Evolutionary conservation across 768 basidiomycete species (phyloP), one percentile per base, ranked within the genome.

Genomic region (Pleurotus sapidus): DNA sequence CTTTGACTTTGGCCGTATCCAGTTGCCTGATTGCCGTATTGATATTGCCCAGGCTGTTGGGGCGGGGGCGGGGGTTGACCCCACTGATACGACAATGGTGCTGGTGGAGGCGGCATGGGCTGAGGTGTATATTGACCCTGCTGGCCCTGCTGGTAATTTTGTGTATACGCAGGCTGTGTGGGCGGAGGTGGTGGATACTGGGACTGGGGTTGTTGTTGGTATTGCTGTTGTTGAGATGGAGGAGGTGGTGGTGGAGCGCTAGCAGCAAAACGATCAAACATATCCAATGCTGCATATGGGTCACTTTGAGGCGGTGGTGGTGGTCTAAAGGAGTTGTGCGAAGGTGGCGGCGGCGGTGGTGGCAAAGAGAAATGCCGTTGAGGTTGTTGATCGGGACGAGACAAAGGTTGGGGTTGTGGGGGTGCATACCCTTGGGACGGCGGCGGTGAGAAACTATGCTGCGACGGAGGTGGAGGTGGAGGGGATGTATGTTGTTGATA

Each of bases 231-330:
- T 3, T 69, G 62, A 37, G 56, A 59, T 38, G 58, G 60, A 25
- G 61, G 34, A 43, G 59, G 59, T 3, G 73, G 63, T 14, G 67
- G 57, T 34, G 63, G 60, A 15, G 24, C 20, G 17, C 42, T 46
- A 55, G 49, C 38, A 42, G 50, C 12, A 14, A 43, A 25, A 15
- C 25, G 15, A 48, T 68, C 63, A 27, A 74, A 65, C 18, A 70
- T 27, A 15, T 67, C 65, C 9, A 75, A 63, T 42, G 15, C 59
- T 7, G 71, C 71, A 55, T 79, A 77, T 14, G 77, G 76, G 60
- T 76, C 70, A 37, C 54, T 43, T 7, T 68, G 60, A 49, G 66
- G 64, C 6, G 49, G 65, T 14, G 64, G 43, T 3, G 62, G 46
- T 4, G 68, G 34, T 43, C 65, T 59, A 43, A 62, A 67, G 60